These are phyloP conservation scores for Clitopilus passeckerianus DNA, from an alignment of 768 basidiomycete genomes.

Conservation along the genomic window DNA sequence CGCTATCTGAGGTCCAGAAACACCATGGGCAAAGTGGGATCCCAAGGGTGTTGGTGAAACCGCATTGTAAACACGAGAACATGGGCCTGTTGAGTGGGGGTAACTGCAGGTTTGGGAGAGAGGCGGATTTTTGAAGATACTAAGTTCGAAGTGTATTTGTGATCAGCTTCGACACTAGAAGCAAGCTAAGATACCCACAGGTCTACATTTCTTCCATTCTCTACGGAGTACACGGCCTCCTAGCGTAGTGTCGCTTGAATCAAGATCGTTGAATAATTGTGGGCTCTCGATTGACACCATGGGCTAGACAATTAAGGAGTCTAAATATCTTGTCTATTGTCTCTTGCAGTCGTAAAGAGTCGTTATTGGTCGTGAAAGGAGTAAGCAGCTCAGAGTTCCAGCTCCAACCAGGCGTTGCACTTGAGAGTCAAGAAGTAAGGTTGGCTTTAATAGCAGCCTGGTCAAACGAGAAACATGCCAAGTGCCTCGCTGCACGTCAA, in stretches of 20 bases:
- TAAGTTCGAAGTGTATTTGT: constrained; percentile 15
- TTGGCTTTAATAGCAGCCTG: neutral
- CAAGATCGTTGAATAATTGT: neutral
- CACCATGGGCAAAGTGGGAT: constrained; percentile 50
- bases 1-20: constrained; percentile 38
- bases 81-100: constrained; percentile 32
- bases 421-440: neutral
- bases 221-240: constrained; percentile 13
- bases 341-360: neutral
- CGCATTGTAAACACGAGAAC: constrained; percentile 42
- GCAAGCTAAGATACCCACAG: constrained; percentile 18
- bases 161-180: neutral
- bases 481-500: neutral
- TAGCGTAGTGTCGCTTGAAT: neutral
- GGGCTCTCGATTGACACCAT: neutral
- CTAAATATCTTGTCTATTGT: neutral
- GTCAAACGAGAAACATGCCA: neutral
- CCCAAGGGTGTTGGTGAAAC: constrained; percentile 37
- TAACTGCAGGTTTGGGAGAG: constrained; percentile 40
- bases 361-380: neutral
- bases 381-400: neutral
- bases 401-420: neutral
- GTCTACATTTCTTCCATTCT: constrained; percentile 38
- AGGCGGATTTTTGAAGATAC: constrained; percentile 40
- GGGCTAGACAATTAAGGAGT: neutral